Conservation (phyloP, 441 rosid genomes). For the Adansonia grandidieri region DNA sequence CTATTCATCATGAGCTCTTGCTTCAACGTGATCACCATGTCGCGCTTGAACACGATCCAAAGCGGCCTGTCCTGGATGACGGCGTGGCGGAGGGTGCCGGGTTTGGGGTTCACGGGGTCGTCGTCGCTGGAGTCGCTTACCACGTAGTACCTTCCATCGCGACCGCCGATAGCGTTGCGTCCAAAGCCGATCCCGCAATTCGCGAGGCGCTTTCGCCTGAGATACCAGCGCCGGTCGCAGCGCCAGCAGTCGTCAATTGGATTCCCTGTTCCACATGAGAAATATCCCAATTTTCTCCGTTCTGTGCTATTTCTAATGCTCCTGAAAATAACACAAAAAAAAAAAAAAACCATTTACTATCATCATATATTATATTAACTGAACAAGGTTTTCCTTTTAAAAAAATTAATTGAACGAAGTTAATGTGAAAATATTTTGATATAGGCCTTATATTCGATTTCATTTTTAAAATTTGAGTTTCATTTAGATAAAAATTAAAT, state of each 20-base stretch:
- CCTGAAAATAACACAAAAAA: slow-evolving; percentile 36
- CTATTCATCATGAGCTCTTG: slow-evolving; percentile 73
- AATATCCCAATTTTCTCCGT: slow-evolving; percentile 64
- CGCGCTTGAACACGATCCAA: slow-evolving; percentile 68
- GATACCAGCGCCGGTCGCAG: slow-evolving; percentile 56
- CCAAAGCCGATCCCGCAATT: slow-evolving; percentile 72
- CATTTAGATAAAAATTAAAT: no score
- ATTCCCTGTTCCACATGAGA: slow-evolving; percentile 70
- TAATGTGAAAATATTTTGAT: no score
- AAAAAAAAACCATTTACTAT: no score
- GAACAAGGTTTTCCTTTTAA: no score
- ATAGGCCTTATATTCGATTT: no score
- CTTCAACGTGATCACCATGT: slow-evolving; percentile 66
- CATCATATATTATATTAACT: no score
- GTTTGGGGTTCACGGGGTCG: slow-evolving; percentile 58
- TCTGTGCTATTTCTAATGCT: slow-evolving; percentile 59
- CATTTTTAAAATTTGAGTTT: no score
- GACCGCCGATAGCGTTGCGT: slow-evolving; percentile 67
- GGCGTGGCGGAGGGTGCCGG: slow-evolving; percentile 69
- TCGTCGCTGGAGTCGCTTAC: slow-evolving; percentile 55
- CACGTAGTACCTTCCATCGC: slow-evolving; percentile 61
- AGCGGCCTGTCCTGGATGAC: slow-evolving; percentile 66
- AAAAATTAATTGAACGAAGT: no score
- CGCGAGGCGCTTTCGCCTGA: slow-evolving; percentile 52
- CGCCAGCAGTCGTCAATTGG: slow-evolving; percentile 78